Base-by-base conservation (phyloP, 495 filamentous ascomycete species). In the Penicillium desertorum region DNA sequence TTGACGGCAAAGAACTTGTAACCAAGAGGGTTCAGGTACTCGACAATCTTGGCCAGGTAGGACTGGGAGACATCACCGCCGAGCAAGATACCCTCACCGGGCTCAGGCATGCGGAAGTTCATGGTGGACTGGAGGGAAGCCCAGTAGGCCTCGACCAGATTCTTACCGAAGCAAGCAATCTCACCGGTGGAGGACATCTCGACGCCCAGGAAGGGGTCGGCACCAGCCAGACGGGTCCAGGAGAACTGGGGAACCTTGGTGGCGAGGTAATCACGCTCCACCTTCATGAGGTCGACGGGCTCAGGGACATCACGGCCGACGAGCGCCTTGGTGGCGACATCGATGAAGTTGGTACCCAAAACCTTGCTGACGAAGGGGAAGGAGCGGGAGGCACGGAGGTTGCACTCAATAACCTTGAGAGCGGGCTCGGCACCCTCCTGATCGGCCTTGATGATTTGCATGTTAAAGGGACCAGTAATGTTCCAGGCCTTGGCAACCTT, bases 331-430 rank as follows among this genome's bases (percentile, higher is more conserved):
- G 93, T 96, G 50, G 94, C 94, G 56, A 95, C 85, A 59, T 98
- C 93, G 60, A 98, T 92, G 82, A 98, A 97, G 82, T 98, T 97
- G 60, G 85, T 89, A 56, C 94, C 94, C 48, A 98, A 83, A 27
- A 97, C 94, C 78, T 98, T 98, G 82, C 87, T 91, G 68, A 91
- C 89, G 72, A 98, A 98, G 65, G 94, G 94, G 85, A 98, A 97
- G 3, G 93, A 97, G 39, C 93, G 91, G 45, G 93, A 98, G 43
- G 94, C 94, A 63, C 93, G 94, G 60, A 98, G 88, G 71, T 98
- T 98, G 81, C 93, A 98, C 78, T 98, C 93, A 61, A 98, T 98
- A 64, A 97, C 93, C 80, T 98, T 98, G 47, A 98, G 83, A 49
- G 78, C 73, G 19, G 88, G 84, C 62, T 89, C 83, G 27, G 83